A percentile compares a stretch with the other conserved stretches of the same genome.
These are phyloP conservation scores for Cicer pinnatifidum DNA, from an alignment of 306 rosid genomes.

Conservation along the genomic window DNA sequence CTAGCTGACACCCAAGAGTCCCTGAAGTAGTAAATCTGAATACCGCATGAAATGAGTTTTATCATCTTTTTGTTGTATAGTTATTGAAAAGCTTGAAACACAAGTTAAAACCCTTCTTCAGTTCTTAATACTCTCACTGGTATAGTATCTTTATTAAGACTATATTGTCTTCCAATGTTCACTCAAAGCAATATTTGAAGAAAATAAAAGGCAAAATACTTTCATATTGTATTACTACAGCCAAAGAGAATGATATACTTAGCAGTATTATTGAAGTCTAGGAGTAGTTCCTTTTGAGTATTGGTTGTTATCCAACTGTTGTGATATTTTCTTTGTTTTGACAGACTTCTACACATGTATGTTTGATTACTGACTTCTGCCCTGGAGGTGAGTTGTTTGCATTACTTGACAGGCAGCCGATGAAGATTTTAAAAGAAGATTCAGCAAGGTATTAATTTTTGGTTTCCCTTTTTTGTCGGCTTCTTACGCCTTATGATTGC, in stretches of 20 bases:
- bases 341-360: slow-evolving; percentile 87
- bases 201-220: too few species aligned
- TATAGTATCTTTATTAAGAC: neutral
- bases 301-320: neutral
- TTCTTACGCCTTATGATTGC: slow-evolving; percentile 1
- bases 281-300: neutral
- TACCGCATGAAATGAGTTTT: neutral
- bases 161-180: slow-evolving; percentile 6
- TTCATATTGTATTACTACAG: too few species aligned
- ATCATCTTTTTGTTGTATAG: slow-evolving; percentile 1
- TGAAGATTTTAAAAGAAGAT: slow-evolving; percentile 88
- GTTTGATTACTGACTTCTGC: slow-evolving; percentile 90
- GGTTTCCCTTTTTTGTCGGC: neutral
- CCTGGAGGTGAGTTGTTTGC: slow-evolving; percentile 94
- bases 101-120: slow-evolving; percentile 3
- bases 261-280: slow-evolving; percentile 1
- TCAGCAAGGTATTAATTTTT: slow-evolving; percentile 76
- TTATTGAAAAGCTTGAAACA: too few species aligned
- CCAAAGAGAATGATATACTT: neutral
- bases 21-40: neutral
- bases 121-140: neutral
- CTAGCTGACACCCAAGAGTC: slow-evolving; percentile 1
- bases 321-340: slow-evolving; percentile 49
- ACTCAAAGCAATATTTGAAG: neutral
- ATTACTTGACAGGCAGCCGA: slow-evolving; percentile 89